Base-by-base conservation (phyloP, 2,329 filamentous ascomycete species). In the Ophiostoma triangulosporum region DNA sequence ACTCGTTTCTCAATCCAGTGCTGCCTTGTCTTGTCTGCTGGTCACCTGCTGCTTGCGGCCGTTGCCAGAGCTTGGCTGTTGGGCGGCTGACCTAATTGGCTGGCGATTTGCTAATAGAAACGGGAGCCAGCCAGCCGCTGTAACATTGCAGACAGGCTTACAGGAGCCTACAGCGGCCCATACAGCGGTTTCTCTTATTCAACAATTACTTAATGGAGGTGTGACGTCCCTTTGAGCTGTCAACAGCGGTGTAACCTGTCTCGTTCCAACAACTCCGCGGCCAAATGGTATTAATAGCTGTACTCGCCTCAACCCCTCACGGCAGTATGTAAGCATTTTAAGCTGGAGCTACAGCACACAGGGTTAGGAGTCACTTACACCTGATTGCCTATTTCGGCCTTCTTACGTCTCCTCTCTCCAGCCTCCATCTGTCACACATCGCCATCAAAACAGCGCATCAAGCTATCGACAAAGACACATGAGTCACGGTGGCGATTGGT, bases 161-260 rank as follows among this genome's bases (percentile, higher is more conserved):
- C 26, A 15, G 40, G n/a, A n/a, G n/a, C n/a, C 5, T n/a, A 31
- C 9, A 38, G 31, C 52, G 50, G 31, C 48, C 51, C 57, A 59
- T 52, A 57, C 57, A 50, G 45, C 50, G 31, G 55, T 59, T 58
- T 50, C n/a, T 58, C 54, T 59, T 59, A 59, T 54, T 54, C 36
- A 58, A 56, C 12, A 36, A 55, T 57, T 56, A 55, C 57, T 54
- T 56, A 31, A 53, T 51, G 32, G 36, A 31, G 38, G 50, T n/a
- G 43, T 26, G 14, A 27, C 15, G 31, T 12, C 4, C 31, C 15
- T 33, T 33, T 3, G n/a, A n/a, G n/a, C n/a, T n/a, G n/a, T n/a
- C n/a, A n/a, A n/a, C 36, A 17, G 35, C 35, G 24, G n/a, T 12
- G 36, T 20, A 33, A 33, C 32, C 15, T 15, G 35, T 20, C 35